Evolutionary conservation across 2,329 filamentous ascomycete species (phyloP), one percentile per base, ranked within the genome.

Genomic region (Dothistroma pini): DNA sequence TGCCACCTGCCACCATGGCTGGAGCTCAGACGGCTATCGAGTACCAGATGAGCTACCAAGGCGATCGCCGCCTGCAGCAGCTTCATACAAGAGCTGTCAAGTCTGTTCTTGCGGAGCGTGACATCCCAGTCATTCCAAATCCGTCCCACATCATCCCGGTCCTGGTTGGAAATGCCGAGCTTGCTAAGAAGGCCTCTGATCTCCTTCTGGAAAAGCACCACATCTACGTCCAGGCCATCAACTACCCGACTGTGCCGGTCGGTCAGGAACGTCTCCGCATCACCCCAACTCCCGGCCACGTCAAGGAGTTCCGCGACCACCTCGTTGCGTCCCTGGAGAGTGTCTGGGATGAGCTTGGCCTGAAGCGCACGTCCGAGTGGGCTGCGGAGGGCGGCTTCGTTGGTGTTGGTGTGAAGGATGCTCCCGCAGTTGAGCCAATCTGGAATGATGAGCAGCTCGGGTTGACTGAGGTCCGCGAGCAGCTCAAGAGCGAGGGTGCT

Each of bases 211-310:
- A 89, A 68, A 89, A 96, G 68, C 90, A 96, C 80, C 86, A 87
- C 63, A 97, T 99, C 74, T 99, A 99, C 75, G 95, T 99, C 29
- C 95, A 99, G 79, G 92, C 91, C 58, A 97, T 99, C 84, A 99
- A 99, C 80, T 97, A 97, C 78, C 95, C 95, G 1, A 99, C 95
- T 56, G 95, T 99, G 2, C 95, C 95, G 2, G 91, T 96, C 7
- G 95, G 95, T n/a, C 93, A 99, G 80, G 95, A 99, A 78, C 88
- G 95, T 61, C 88, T 99, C 59, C 89, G 95, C 68, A 91, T 99
- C 76, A 99, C 95, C 1, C 95, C 95, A 0, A 99, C 95, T 0
- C 95, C 95, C 0, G 95, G 95, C 49, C 95, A 99, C 76, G 86
- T 85, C 58, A 89, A 89, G 77, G 86, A 90, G 69, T 91, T 90